These are phyloP conservation scores for Aeminium ludgeri DNA, from an alignment of 495 filamentous ascomycete species.

Conservation along the genomic window DNA sequence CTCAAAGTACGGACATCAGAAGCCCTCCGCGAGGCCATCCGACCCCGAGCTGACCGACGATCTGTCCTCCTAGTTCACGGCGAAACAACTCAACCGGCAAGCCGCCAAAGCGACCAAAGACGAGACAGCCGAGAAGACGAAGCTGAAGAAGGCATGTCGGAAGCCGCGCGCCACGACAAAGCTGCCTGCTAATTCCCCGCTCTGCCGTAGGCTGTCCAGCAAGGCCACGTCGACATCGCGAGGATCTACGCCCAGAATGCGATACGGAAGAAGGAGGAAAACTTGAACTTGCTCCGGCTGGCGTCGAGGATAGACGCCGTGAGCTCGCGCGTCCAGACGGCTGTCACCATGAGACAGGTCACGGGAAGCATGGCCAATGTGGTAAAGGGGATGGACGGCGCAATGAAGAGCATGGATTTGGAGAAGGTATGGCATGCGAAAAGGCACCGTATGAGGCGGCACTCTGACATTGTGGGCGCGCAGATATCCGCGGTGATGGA, in stretches of 20 bases:
- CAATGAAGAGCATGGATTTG: constrained; percentile 53
- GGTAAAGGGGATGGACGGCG: constrained; percentile 46
- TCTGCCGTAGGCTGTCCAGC: constrained; percentile 34
- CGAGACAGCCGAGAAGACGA: constrained; percentile 63
- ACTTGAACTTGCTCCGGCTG: constrained; percentile 43
- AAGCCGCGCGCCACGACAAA: not conserved
- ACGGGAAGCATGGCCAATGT: constrained; percentile 48
- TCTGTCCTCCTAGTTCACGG: constrained; percentile 45
- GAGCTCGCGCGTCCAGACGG: constrained; percentile 43
- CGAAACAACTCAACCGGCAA: constrained; percentile 68
- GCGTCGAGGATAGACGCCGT: constrained; percentile 47
- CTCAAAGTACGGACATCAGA: constrained; percentile 32
- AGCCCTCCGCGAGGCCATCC: constrained; percentile 2
- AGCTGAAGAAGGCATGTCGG: constrained; percentile 54
- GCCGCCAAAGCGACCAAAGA: constrained; percentile 68
- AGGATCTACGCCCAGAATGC: constrained; percentile 75
- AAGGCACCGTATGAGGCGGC: not conserved
- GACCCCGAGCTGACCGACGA: not conserved
- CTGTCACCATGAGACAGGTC: constrained; percentile 49
- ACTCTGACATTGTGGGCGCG: not conserved
- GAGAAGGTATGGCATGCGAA: constrained; percentile 34
- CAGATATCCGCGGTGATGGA: constrained; percentile 50
- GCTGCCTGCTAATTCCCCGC: not conserved
- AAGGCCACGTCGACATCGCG: constrained; percentile 56
- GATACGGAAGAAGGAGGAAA: constrained; percentile 59